These are phyloP conservation scores for Metarhizium album DNA, from an alignment of 2,329 filamentous ascomycete genomes.

Conservation along the genomic window DNA sequence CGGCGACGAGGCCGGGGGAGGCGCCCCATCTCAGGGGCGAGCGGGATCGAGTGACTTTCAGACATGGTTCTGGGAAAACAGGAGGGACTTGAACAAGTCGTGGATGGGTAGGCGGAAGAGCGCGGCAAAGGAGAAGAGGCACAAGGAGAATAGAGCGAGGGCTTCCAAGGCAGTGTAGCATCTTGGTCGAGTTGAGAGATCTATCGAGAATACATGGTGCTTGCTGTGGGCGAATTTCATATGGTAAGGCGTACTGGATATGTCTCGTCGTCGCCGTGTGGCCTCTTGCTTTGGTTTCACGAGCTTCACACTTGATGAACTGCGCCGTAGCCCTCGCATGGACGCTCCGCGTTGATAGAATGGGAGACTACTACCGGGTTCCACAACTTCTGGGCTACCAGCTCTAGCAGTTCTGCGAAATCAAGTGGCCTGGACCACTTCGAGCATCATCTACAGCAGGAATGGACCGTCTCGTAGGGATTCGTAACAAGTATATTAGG, in stretches of 20 bases:
- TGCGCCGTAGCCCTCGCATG: no score
- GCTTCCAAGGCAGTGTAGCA: slow-evolving; percentile 29
- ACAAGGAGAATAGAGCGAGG: slow-evolving; percentile 51
- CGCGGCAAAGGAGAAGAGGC: slow-evolving; percentile 55
- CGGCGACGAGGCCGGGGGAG: slow-evolving; percentile 17
- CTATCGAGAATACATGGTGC: not conserved
- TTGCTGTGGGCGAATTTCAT: no score
- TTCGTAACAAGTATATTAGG: not conserved
- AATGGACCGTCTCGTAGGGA: not conserved
- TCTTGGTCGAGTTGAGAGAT: not conserved
- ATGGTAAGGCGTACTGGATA: no score
- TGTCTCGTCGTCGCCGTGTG: no score
- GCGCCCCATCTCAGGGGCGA: slow-evolving; percentile 10
- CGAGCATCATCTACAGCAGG: not conserved
- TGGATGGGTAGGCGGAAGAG: slow-evolving; percentile 57
- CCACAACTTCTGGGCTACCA: no score
- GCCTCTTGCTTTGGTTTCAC: no score
- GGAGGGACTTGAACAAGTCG: slow-evolving; percentile 51
- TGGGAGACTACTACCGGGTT: no score
- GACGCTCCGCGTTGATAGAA: no score
- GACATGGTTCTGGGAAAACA: slow-evolving; percentile 58
- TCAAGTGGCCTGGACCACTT: not conserved
- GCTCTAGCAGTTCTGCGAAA: no score
- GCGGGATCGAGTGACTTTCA: slow-evolving; percentile 43
- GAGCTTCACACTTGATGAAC: no score